Evolutionary conservation across 2,329 filamentous ascomycete genomes (phyloP), one percentile per base, ranked within the genome.

Genomic region (Alternaria solani): DNA sequence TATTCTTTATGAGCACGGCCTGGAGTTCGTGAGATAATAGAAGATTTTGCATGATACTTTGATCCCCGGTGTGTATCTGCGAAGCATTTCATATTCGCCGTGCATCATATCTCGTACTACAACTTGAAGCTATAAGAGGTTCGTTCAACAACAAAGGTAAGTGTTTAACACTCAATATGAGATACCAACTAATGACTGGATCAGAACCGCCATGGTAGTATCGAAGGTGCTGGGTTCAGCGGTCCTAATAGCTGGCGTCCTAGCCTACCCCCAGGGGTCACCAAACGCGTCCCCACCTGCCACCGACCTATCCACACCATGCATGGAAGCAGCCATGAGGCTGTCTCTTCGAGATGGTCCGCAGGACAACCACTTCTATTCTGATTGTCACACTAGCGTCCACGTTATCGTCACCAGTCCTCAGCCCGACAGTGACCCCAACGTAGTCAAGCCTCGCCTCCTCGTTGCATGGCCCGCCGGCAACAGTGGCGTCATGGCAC

Each of bases 341-440:
- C 73, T 84, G 8, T 78, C 82, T 59, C 77, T 88, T 3, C 84
- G 80, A 32, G 86, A 88, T 63, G 81, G 83, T 1, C 87, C 87
- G 0, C 88, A 89, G 61, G 81, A 87, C 39, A 89, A 90, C 68
- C 89, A 87, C 75, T 89, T 90, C 76, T 87, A 88, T 65, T 89
- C 87, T 0, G 87, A 90, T 69, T 89, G 87, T 72, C 81, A 88
- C 62, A 81, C 83, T 2, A 83, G 85, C 34, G 82, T 82, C 5
- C 88, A 90, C 64, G 85, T 87, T 0, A 83, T 90, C 0, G 78
- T 90, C 0, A 89, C 87, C 0, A 88, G 81, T 59, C 87, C 88
- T 14, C 73, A 84, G 0, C 67, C 80, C 2, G 80, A 82, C 16
- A 87, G 84, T 57, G 82, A 88, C 65, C 75, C 88, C 1, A 82